Percentiles rank a stretch among this genome's conserved stretches.
Conservation (phyloP, 768 basidiomycete species). For the Boletus bicolor region DNA sequence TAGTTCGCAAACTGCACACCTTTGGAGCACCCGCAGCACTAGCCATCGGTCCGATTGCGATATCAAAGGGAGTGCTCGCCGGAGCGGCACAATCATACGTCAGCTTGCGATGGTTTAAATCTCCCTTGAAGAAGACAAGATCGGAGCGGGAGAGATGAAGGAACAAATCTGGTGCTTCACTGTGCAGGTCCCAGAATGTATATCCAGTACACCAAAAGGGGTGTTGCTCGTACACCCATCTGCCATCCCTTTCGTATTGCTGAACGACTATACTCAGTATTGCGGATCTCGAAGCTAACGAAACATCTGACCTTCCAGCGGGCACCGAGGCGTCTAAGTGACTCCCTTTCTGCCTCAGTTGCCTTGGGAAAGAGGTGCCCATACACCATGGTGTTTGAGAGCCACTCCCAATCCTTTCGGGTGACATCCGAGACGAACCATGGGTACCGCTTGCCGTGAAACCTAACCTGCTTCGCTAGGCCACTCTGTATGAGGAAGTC, state of each 20-base stretch:
- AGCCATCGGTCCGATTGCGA: conserved; percentile 92
- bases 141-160: conserved; percentile 87
- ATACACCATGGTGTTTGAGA: conserved; percentile 81
- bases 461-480: conserved; percentile 76
- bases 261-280: conserved; percentile 26
- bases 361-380: conserved; percentile 90
- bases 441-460: conserved; percentile 94
- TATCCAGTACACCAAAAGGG: conserved; percentile 97
- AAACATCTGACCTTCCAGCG: conserved; percentile 76
- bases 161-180: conserved; percentile 88
- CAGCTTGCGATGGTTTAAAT: conserved; percentile 88
- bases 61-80: conserved; percentile 81
- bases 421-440: conserved; percentile 97
- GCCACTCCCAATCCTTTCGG: conserved; percentile 92
- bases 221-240: conserved; percentile 93
- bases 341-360: conserved; percentile 75
- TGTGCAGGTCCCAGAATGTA: conserved; percentile 85
- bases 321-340: conserved; percentile 70
- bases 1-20: conserved; percentile 81
- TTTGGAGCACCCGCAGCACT: conserved; percentile 84
- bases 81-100: conserved; percentile 87
- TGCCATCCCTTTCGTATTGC: conserved; percentile 91
- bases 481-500: conserved; percentile 93
- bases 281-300: not conserved
- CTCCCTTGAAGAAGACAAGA: conserved; percentile 93